Percentiles rank a stretch among this genome's conserved stretches.
Evolutionary conservation across 331 rosid genomes (phyloP).

Genomic region (Arachis monticola): DNA sequence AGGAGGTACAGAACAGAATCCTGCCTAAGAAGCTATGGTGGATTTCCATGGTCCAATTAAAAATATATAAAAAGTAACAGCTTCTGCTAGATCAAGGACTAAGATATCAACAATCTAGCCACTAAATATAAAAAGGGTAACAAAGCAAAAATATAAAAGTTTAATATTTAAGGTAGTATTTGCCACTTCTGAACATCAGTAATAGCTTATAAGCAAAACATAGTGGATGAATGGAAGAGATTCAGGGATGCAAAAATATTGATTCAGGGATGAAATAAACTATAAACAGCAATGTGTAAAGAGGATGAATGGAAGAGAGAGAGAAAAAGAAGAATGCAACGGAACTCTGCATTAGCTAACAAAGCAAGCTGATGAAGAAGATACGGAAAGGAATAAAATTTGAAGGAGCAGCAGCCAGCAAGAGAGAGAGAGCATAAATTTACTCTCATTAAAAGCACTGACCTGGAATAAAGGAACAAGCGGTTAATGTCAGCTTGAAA

Average conservation of each 20-base stretch:
- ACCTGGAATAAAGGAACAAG: conserved; percentile 89
- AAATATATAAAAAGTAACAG: background rate
- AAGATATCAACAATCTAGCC: background rate
- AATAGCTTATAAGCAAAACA: background rate
- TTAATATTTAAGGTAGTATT: background rate
- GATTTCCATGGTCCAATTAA: background rate
- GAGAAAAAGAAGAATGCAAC: background rate
- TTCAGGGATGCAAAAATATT: background rate
- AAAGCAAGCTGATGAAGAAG: background rate
- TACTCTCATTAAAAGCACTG: background rate
- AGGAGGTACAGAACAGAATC: background rate
- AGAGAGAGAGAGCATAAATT: background rate
- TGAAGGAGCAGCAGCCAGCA: background rate
- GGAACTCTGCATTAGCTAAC: background rate
- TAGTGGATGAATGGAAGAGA: background rate
- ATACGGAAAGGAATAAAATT: background rate
- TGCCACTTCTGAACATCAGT: background rate
- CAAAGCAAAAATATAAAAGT: background rate
- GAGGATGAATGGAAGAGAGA: background rate
- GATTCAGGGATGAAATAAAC: background rate
- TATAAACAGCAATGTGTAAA: background rate
- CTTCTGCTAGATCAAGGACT: background rate
- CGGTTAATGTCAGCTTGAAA: conserved; percentile 86
- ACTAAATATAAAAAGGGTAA: background rate
- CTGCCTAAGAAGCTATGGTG: background rate